Conservation (phyloP, 306 rosid genomes). For the Sechiopsis laciniata region DNA sequence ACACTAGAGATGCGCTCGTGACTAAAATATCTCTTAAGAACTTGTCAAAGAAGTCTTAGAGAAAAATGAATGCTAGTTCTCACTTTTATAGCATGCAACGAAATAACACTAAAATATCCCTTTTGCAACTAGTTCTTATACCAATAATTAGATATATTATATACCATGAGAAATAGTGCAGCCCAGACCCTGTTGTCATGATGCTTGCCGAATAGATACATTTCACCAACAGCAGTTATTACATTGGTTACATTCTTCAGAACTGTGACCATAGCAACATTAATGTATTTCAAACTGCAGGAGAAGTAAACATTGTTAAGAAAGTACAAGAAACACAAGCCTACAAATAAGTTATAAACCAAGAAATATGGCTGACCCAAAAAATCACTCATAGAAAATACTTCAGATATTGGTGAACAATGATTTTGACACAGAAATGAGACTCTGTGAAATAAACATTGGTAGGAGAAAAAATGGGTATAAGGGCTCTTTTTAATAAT, state of each 20-base stretch:
- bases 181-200: constrained; percentile 88
- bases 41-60: neutral
- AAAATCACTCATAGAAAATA: neutral
- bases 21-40: neutral
- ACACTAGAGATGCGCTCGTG: neutral
- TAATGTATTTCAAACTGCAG: constrained; percentile 95
- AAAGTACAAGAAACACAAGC: constrained; percentile 16
- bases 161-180: constrained; percentile 91
- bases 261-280: constrained; percentile 97
- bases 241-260: constrained; percentile 96
- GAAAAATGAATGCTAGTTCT: neutral
- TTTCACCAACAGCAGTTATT: constrained; percentile 93
- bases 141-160: constrained; percentile 22
- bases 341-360: neutral
- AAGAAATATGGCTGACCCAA: constrained; percentile 2
- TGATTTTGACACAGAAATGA: neutral
- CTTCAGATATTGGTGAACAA: neutral
- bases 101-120: neutral
- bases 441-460: neutral
- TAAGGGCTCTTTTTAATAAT: neutral
- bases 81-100: neutral
- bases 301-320: constrained; percentile 26
- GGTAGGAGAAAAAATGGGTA: neutral
- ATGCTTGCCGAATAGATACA: constrained; percentile 83
- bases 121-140: constrained; percentile 18